Evolutionary conservation across 1,139 yeast genomes (phyloP), one percentile per base, ranked within the genome.

Genomic region (Arxiozyma slooffiae): DNA sequence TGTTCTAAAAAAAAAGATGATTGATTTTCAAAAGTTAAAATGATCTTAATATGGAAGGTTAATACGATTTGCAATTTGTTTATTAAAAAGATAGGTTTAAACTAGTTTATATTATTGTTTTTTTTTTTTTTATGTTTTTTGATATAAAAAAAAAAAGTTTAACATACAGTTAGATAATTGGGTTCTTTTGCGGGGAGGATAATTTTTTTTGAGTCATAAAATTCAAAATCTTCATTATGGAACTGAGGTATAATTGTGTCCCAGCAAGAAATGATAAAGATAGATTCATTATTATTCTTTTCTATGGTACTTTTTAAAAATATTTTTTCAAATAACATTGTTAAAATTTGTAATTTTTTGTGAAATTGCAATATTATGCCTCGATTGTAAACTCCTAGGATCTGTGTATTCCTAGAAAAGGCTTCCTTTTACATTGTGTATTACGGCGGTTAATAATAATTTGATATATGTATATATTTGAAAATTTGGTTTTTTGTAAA

Each of bases 181-280:
- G 49, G 49, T 14, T 34, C 23, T 18, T 18, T 41, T 5, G 49
- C 23, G 18, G 49, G 49, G 22, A 47, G 14, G 23, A 45, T 36
- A 22, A 42, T 38, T 11, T n/a, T 23, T 2, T 16, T 23, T 7
- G 43, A 11, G 7, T 23, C 14, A n/a, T 30, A 30, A 14, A 40
- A 4, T 23, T 17, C 18, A 16, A 16, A 16, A 40, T 22, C 17
- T 4, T 18, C 11, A 4, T 23, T 14, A 23, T 14, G 4, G 11
- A 40, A 23, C 8, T 40, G 17, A 16, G 30, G 30, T 23, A 23
- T 5, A n/a, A 17, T 23, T 16, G 43, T 40, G 8, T 40, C 34
- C 43, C 43, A 40, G 24, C 26, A n/a, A 17, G 43, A 40, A 9
- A 40, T 40, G 23, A 40, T 40, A 16, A 40, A 40, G 14, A 16